These are phyloP conservation scores for Chrysoporthe puriensis DNA, from an alignment of 2,329 filamentous ascomycete genomes.

Conservation along the genomic window DNA sequence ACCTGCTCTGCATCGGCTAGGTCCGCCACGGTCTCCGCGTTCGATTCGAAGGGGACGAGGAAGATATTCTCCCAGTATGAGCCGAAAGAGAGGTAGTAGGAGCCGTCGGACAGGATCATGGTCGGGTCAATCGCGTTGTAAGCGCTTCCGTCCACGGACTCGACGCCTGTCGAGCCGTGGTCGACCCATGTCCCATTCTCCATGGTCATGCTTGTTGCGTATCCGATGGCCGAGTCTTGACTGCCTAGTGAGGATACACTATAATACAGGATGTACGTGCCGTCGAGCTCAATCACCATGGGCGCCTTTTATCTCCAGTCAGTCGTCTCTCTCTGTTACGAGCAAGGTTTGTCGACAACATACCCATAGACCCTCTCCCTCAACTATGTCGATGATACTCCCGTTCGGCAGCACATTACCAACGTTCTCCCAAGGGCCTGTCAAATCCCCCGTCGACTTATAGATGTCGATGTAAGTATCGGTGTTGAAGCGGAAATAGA, in stretches of 20 bases:
- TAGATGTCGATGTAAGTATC: conserved; percentile 44
- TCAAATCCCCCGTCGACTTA: conserved; percentile 12
- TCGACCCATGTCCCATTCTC: conserved; percentile 54
- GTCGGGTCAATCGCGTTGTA: conserved; percentile 62
- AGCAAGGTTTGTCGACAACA: background rate
- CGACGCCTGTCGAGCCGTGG: conserved; percentile 53
- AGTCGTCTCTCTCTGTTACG: background rate
- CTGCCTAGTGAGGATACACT: conserved; percentile 64
- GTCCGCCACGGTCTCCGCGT: conserved; percentile 37
- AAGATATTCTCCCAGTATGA: conserved; percentile 71
- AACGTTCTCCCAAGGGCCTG: conserved; percentile 24
- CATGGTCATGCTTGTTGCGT: conserved; percentile 41
- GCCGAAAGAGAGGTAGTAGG: conserved; percentile 63
- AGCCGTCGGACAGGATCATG: conserved; percentile 49
- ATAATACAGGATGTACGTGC: conserved; percentile 68
- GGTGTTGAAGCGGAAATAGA: conserved; percentile 42
- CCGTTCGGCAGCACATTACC: conserved; percentile 25
- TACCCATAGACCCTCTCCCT: conserved; percentile 23
- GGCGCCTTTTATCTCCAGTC: conserved; percentile 54
- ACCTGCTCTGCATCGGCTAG: conserved; percentile 45
- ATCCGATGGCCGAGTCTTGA: conserved; percentile 66
- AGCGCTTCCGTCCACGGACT: conserved; percentile 38
- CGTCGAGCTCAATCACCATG: conserved; percentile 61
- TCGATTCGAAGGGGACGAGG: conserved; percentile 54
- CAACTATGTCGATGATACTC: conserved; percentile 16